phyloP scores from a whole-genome alignment of 163 green algal genomes.

The Chlorella variabilis region DNA sequence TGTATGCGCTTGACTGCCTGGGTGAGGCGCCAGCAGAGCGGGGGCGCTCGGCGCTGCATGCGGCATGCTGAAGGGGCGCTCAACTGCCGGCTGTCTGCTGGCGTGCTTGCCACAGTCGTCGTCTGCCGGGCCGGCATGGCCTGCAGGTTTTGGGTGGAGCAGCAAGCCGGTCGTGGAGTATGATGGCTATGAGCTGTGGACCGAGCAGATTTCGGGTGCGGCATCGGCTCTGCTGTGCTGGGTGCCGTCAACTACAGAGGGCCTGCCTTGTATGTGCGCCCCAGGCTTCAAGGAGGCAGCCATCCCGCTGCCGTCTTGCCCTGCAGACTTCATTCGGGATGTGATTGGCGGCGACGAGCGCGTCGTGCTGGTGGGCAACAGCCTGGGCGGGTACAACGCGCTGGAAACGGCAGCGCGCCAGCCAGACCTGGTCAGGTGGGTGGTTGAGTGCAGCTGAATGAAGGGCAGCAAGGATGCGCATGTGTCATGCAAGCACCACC shows the following conservation, averaged over 20 bases:
- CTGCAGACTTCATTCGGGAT: conserved; percentile 68
- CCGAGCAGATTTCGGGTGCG: conserved; percentile 55
- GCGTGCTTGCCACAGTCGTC: too few species aligned
- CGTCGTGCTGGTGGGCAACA: conserved; percentile 78
- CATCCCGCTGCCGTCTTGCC: background rate
- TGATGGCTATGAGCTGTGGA: conserved; percentile 61
- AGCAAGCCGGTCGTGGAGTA: conserved; percentile 74
- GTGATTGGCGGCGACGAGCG: conserved; percentile 58
- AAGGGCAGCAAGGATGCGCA: too few species aligned
- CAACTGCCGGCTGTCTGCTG: too few species aligned
- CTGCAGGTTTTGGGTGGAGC: conserved; percentile 76
- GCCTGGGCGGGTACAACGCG: conserved; percentile 79
- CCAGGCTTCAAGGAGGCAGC: background rate
- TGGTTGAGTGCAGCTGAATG: background rate
- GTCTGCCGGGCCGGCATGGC: too few species aligned
- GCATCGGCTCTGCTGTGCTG: too few species aligned
- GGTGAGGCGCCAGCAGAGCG: conserved; percentile 19
- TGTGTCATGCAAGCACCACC: too few species aligned
- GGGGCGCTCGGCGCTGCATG: too few species aligned
- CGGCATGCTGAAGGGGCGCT: too few species aligned
- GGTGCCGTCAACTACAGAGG: too few species aligned
- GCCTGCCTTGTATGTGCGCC: background rate
- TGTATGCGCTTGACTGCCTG: conserved; percentile 78
- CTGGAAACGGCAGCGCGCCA: conserved; percentile 64
- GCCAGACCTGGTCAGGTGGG: conserved; percentile 67